Evolutionary conservation across 441 rosid genomes (phyloP), one percentile per base, ranked within the genome.

Genomic region (Erodium moschatum): DNA sequence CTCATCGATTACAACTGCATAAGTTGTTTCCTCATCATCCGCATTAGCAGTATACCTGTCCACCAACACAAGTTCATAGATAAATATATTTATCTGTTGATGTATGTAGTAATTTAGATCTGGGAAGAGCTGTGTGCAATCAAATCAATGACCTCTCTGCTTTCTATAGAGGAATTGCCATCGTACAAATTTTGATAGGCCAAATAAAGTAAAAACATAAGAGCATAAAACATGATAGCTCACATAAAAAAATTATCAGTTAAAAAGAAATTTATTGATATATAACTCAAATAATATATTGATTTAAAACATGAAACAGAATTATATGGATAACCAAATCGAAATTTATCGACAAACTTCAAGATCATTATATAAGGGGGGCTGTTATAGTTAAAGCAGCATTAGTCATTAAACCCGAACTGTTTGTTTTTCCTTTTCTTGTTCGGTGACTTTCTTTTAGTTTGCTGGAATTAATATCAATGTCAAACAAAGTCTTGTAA

Each of bases 21-120:
- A 97, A 44, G 7, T 6, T 0, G 84, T 88, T 5, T 85, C 95
- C 70, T 94, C 96, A 65, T 85, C 88, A 69, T 90, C 79, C 1
- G 84, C 87, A 84, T 85, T 90, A 27, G 97, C 96, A 83, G 92
- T 80, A 78, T 90, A 95, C 80, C 97, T 91, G 80, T 70, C 71
- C 64, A 74, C 73, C 50, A 68, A 74, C 40, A 66, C 72, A 66
- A 70, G 67, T 6, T 69, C 71, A 66, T 77, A 56, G 13, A 68
- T 38, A 61, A 29, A 38, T 6, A 69, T 16, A 13, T n/a, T 63
- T 63, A 10, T 11, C 6, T 58, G 63, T 72, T 19, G 29, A 48
- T 42, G 21, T n/a, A 21, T 16, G 29, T 7, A 13, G 19, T 16
- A 11, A 19, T 24, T 62, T 24, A 8, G 2, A 18, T 27, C 42